Conservation (phyloP, 2,329 filamentous ascomycete species). For the Mycosphaerella arachidis region DNA sequence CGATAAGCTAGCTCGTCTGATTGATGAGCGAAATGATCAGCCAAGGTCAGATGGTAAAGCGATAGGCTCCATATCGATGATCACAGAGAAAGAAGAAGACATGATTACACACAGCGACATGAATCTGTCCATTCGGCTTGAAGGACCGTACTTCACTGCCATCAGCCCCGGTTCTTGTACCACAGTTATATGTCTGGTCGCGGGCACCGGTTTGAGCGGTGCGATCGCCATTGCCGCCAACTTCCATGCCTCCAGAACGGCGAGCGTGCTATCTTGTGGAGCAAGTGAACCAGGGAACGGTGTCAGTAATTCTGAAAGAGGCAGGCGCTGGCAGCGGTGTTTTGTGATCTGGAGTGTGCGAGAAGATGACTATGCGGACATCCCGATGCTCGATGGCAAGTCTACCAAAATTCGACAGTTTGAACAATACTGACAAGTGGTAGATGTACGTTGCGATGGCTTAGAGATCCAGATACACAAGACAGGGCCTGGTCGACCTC, state of each 20-base stretch:
- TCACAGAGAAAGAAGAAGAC: not conserved
- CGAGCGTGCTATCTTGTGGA: not conserved
- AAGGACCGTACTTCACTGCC: constrained; percentile 17
- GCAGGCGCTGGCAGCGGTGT: constrained; percentile 8
- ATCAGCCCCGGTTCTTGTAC: constrained; percentile 10
- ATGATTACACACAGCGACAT: not conserved
- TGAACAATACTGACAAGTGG: not conserved
- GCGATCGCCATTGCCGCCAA: constrained; percentile 12
- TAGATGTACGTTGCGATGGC: constrained; percentile 9
- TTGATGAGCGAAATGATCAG: not conserved
- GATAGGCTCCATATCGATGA: not conserved
- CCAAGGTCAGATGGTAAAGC: not conserved
- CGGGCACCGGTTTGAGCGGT: constrained; percentile 19
- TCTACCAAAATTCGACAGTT: not conserved
- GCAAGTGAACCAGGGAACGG: not conserved
- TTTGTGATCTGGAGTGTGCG: constrained; percentile 15
- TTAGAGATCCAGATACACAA: constrained; percentile 9
- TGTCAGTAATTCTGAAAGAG: not conserved
- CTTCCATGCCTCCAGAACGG: constrained; percentile 6
- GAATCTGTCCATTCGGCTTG: constrained; percentile 7
- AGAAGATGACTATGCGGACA: constrained; percentile 7
- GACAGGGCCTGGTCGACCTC: constrained; percentile 6
- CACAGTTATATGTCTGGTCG: constrained; percentile 15
- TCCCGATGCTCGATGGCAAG: constrained; percentile 8
- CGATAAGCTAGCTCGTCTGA: constrained; percentile 3